A percentile compares a stretch with the other conserved stretches of the same genome.
Evolutionary conservation across 1,139 yeast species (phyloP).

Genomic region (Petasospora rhodanensis): DNA sequence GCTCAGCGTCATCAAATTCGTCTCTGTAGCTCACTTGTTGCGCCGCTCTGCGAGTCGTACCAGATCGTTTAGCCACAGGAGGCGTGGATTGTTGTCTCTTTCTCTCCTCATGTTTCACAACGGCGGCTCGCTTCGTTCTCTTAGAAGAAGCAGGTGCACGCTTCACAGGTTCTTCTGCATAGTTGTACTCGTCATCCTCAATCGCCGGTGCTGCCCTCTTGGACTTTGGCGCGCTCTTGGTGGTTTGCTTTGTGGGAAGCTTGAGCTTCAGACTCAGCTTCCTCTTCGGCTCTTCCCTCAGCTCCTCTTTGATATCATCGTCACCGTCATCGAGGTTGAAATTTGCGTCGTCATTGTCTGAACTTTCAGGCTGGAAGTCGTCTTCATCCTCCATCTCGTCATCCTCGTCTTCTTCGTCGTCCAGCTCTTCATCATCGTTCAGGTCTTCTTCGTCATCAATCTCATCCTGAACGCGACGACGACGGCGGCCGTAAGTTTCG

Average conservation of each 20-base stretch:
- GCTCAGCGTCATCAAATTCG: slow-evolving; percentile 13
- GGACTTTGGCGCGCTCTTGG: neutral
- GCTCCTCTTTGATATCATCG: slow-evolving; percentile 25
- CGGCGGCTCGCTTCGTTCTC: slow-evolving; percentile 9
- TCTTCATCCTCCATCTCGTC: slow-evolving; percentile 8
- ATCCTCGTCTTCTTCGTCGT: slow-evolving; percentile 18
- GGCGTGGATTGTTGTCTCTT: slow-evolving; percentile 1
- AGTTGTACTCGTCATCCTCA: slow-evolving; percentile 14
- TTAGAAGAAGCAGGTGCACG: neutral
- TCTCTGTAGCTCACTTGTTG: slow-evolving; percentile 12
- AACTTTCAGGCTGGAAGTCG: slow-evolving; percentile 12
- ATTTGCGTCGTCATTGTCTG: slow-evolving; percentile 20
- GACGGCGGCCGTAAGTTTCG: slow-evolving; percentile 4
- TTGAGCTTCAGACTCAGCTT: slow-evolving; percentile 18
- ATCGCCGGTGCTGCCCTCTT: slow-evolving; percentile 1
- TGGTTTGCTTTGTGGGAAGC: slow-evolving; percentile 4
- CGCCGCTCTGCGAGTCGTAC: slow-evolving; percentile 8
- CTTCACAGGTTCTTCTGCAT: neutral
- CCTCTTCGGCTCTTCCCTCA: slow-evolving; percentile 17
- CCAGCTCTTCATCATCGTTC: slow-evolving; percentile 10
- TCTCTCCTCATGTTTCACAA: slow-evolving; percentile 1
- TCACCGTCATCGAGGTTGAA: slow-evolving; percentile 25
- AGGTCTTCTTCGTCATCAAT: slow-evolving; percentile 3
- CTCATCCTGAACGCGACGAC: too few species aligned
- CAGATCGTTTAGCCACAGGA: slow-evolving; percentile 6